phyloP scores from a whole-genome alignment of 495 filamentous ascomycete genomes.

The Cercophora sp. region DNA sequence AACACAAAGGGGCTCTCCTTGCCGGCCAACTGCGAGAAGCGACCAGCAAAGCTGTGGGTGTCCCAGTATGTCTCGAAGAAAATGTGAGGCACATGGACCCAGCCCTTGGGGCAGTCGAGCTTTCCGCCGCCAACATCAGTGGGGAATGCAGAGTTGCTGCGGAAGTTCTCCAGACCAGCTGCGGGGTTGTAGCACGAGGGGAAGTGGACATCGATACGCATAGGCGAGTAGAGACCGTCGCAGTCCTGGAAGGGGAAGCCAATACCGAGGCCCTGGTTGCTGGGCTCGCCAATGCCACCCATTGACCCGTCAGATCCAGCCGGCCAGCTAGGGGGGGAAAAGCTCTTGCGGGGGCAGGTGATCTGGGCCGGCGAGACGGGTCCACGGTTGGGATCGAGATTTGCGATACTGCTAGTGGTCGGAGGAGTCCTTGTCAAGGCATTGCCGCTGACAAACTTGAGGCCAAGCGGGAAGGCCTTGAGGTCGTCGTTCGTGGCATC shows the following conservation, averaged over 20 bases:
- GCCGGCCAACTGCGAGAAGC: conserved; percentile 51
- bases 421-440: conserved; percentile 44
- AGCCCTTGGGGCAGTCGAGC: conserved; percentile 56
- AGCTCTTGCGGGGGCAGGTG: conserved; percentile 42
- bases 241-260: conserved; percentile 50
- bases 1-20: conserved; percentile 62
- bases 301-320: conserved; percentile 39
- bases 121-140: conserved; percentile 50
- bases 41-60: conserved; percentile 50
- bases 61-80: conserved; percentile 69
- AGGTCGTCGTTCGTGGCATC: conserved; percentile 56
- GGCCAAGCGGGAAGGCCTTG: conserved; percentile 61
- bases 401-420: conserved; percentile 25
- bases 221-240: conserved; percentile 50
- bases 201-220: conserved; percentile 55
- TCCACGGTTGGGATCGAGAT: conserved; percentile 39
- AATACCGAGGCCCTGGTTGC: conserved; percentile 44
- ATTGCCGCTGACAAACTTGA: conserved; percentile 71
- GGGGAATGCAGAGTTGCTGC: conserved; percentile 50
- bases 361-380: conserved; percentile 42
- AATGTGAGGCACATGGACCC: conserved; percentile 54
- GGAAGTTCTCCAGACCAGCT: conserved; percentile 49
- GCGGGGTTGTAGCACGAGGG: conserved; percentile 56
- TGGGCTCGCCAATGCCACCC: conserved; percentile 46
- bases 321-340: conserved; percentile 51